Conservation (phyloP, 2,329 filamentous ascomycete genomes). For the Trichoderma pleuroti region DNA sequence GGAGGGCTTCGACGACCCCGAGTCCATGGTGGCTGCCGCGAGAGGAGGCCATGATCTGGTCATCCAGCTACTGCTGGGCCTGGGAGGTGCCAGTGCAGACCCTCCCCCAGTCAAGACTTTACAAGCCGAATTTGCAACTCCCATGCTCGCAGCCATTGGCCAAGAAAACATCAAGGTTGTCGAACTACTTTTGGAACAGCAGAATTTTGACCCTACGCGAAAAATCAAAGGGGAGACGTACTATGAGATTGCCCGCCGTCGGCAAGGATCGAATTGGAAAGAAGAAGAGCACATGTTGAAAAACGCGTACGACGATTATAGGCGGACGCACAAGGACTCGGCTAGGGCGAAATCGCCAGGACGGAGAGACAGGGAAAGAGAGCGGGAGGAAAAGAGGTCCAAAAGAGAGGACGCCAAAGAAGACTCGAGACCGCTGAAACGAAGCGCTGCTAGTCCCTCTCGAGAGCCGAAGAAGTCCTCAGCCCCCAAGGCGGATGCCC, state of each 20-base stretch:
- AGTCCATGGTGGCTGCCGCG: conserved; percentile 85
- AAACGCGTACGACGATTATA: conserved; percentile 65
- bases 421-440: conserved; percentile 43
- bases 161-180: conserved; percentile 84
- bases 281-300: conserved; percentile 81
- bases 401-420: conserved; percentile 45
- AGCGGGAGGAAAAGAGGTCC: conserved; percentile 42
- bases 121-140: conserved; percentile 73
- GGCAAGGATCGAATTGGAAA: conserved; percentile 84
- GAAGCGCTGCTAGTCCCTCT: conserved; percentile 47
- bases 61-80: conserved; percentile 70
- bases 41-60: conserved; percentile 88
- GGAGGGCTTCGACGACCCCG: conserved; percentile 66
- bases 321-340: conserved; percentile 47
- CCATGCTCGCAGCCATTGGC: conserved; percentile 91
- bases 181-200: conserved; percentile 71
- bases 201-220: conserved; percentile 76
- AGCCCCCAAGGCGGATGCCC: conserved; percentile 38
- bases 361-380: conserved; percentile 40
- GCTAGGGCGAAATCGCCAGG: conserved; percentile 50
- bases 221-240: conserved; percentile 76
- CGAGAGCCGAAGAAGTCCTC: conserved; percentile 47
- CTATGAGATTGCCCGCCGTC: conserved; percentile 78
- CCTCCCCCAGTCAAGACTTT: conserved; percentile 61
- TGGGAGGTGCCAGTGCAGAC: conserved; percentile 64